Evolutionary conservation across 2,329 filamentous ascomycete species (phyloP).

Genomic region (Teratosphaeria viscida): DNA sequence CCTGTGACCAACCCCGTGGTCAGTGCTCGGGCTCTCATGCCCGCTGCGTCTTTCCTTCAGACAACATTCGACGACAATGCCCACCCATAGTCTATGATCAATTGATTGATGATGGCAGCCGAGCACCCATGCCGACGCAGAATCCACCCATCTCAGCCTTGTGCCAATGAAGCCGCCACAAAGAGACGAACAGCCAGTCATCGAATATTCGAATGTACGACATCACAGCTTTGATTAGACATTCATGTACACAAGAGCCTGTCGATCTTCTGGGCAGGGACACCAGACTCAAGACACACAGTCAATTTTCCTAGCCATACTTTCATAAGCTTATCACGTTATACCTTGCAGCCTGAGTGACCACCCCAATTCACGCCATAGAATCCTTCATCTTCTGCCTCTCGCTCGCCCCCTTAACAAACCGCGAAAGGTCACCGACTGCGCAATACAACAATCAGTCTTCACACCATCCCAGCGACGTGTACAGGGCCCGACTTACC

Average conservation of each 20-base stretch:
- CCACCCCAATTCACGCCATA: neutral
- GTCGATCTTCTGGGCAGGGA: neutral
- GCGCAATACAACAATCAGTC: constrained; percentile 3
- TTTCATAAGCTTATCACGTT: neutral
- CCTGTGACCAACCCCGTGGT: neutral
- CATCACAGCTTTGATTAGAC: neutral
- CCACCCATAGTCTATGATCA: neutral
- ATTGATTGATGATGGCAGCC: too few relatives aligned
- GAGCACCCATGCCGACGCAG: too few relatives aligned
- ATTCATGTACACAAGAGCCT: neutral
- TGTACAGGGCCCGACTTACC: constrained; percentile 15
- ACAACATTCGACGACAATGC: neutral
- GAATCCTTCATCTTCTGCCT: constrained; percentile 18
- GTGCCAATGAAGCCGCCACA: neutral
- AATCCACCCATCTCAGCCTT: neutral
- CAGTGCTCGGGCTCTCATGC: neutral
- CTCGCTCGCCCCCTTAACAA: constrained; percentile 34
- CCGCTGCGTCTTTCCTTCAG: neutral
- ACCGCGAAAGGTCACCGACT: constrained; percentile 36
- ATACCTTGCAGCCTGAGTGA: too few relatives aligned
- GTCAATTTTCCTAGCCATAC: neutral
- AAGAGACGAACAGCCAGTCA: neutral
- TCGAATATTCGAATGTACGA: neutral
- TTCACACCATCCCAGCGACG: too few relatives aligned
- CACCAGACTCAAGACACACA: neutral